These are phyloP conservation scores for Globisporangium ultimum DNA, from an alignment of 352 stramenopile species.

Conservation along the genomic window DNA sequence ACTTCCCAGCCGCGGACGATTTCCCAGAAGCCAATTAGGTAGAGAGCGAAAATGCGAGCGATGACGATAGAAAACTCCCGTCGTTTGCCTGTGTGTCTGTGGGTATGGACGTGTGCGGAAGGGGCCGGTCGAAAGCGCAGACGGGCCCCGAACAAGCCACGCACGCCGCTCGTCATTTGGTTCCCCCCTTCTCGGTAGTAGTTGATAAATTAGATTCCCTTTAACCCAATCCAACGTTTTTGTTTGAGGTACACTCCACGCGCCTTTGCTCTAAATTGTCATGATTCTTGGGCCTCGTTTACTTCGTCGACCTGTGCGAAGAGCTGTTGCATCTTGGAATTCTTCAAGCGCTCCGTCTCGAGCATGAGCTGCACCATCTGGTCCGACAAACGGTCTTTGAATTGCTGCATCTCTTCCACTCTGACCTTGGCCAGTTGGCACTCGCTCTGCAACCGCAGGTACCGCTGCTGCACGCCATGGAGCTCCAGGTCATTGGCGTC, in stretches of 20 bases:
- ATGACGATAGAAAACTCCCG: slow-evolving; percentile 1
- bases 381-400: slow-evolving; percentile 72
- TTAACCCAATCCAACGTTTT: slow-evolving; percentile 16
- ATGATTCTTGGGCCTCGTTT: not conserved
- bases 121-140: slow-evolving; percentile 10
- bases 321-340: slow-evolving; percentile 67
- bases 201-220: slow-evolving; percentile 37
- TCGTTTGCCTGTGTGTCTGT: not conserved
- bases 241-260: slow-evolving; percentile 15
- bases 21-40: slow-evolving; percentile 35
- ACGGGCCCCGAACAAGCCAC: too few relatives aligned
- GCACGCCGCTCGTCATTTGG: not conserved
- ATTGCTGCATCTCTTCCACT: slow-evolving; percentile 66
- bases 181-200: slow-evolving; percentile 14
- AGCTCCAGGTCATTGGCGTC: slow-evolving; percentile 40
- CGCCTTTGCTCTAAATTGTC: not conserved
- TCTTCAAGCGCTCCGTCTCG: slow-evolving; percentile 64
- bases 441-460: slow-evolving; percentile 33
- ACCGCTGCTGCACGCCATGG: slow-evolving; percentile 28
- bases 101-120: not conserved
- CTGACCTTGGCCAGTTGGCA: slow-evolving; percentile 60
- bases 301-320: slow-evolving; percentile 56
- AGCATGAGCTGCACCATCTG: slow-evolving; percentile 78
- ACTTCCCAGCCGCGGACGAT: slow-evolving; percentile 35
- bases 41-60: slow-evolving; percentile 8